phyloP scores from a whole-genome alignment of 2,329 filamentous ascomycete genomes.

The Sporothrix phasma region DNA sequence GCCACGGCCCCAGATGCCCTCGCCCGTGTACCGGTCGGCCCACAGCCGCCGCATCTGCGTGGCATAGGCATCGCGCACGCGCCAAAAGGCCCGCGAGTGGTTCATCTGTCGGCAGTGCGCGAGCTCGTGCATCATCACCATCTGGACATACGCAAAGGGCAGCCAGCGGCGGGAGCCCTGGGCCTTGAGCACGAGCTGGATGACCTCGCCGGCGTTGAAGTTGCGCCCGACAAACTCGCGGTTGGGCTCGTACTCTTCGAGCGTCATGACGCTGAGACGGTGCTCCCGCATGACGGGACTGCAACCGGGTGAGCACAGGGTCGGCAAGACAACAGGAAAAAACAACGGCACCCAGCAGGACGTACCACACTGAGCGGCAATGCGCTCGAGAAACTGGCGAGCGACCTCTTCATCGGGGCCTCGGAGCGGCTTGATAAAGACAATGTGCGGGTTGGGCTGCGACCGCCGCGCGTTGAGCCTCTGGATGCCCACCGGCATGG shows the following conservation, averaged over 20 bases:
- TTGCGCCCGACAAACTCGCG: slow-evolving; percentile 77
- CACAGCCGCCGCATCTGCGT: slow-evolving; percentile 62
- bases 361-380: slow-evolving; percentile 68
- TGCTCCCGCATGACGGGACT: slow-evolving; percentile 58
- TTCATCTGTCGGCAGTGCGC: slow-evolving; percentile 92
- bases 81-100: slow-evolving; percentile 73
- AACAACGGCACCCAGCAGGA: neutral
- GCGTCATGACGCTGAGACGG: slow-evolving; percentile 52
- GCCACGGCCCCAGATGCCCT: slow-evolving; percentile 75
- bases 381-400: slow-evolving; percentile 62
- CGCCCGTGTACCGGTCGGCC: slow-evolving; percentile 61
- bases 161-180: slow-evolving; percentile 58
- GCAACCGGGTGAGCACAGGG: neutral
- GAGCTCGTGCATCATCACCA: slow-evolving; percentile 93
- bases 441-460: slow-evolving; percentile 66
- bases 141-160: slow-evolving; percentile 74
- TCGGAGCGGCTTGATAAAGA: slow-evolving; percentile 74
- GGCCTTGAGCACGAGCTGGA: slow-evolving; percentile 72
- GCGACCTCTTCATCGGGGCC: slow-evolving; percentile 53
- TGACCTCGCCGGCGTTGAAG: slow-evolving; percentile 80
- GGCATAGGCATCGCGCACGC: slow-evolving; percentile 63
- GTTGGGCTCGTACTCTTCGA: slow-evolving; percentile 78
- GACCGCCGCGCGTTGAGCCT: slow-evolving; percentile 65
- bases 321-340: too few relatives aligned
- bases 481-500: slow-evolving; percentile 69